phyloP scores from a whole-genome alignment of 1,139 yeast genomes.

The Blastobotrys capitulatus region DNA sequence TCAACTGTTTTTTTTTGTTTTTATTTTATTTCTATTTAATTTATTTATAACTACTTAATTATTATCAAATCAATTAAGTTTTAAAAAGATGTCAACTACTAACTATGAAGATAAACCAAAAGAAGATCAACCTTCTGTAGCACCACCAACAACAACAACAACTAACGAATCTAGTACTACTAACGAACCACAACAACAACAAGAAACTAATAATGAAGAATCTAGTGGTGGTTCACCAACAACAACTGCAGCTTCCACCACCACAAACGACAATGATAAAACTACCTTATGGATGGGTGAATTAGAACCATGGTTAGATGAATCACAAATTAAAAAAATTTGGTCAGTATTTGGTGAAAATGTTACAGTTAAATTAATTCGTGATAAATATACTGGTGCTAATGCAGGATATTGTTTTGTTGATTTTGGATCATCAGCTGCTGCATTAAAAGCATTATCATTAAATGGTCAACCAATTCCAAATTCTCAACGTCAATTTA shows the following conservation, averaged over 20 bases:
- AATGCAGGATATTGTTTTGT: slow-evolving; percentile 85
- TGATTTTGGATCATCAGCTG: slow-evolving; percentile 61
- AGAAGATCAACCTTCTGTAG: not conserved
- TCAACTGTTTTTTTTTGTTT: no score
- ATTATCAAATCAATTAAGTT: no score
- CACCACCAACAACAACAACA: not conserved
- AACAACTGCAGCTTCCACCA: not conserved
- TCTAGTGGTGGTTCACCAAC: no score
- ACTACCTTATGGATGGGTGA: slow-evolving; percentile 88
- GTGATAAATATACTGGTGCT: slow-evolving; percentile 42
- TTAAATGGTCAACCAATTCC: slow-evolving; percentile 71
- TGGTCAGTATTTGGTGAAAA: slow-evolving; percentile 57
- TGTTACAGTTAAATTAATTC: slow-evolving; percentile 57
- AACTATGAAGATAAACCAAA: no score
- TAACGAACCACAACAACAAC: not conserved
- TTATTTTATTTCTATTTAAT: no score
- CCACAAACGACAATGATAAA: slow-evolving; percentile 10
- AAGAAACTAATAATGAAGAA: not conserved
- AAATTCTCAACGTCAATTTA: slow-evolving; percentile 52
- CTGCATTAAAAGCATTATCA: slow-evolving; percentile 61
- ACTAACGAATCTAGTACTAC: not conserved
- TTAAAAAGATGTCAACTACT: no score
- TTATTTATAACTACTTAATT: no score
- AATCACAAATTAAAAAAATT: slow-evolving; percentile 54
- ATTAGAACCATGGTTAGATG: slow-evolving; percentile 82